Evolutionary conservation across 139 green algal genomes (phyloP).

Genomic region (Chlorella ohadii): DNA sequence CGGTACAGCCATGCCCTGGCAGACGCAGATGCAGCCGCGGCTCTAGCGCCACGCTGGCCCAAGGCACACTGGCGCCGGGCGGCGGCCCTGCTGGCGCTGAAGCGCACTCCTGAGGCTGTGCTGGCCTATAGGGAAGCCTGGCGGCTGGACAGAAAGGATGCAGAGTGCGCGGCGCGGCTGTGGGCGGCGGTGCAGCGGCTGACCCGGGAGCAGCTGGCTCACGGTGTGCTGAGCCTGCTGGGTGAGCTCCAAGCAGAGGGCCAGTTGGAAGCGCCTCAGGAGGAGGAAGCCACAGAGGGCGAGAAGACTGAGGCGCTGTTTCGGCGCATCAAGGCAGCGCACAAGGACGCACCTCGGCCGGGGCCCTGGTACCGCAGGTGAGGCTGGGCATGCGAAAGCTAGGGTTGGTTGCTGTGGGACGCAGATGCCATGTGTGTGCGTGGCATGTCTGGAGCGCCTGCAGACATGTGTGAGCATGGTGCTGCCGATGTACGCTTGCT

Average conservation of each 20-base stretch:
- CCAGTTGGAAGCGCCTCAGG: neutral
- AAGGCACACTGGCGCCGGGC: conserved; percentile 56
- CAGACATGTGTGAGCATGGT: neutral
- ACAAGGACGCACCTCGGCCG: conserved; percentile 16
- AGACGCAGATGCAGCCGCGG: conserved; percentile 41
- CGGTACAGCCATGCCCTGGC: conserved; percentile 44
- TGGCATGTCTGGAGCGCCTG: too few species aligned
- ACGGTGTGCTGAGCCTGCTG: conserved; percentile 38
- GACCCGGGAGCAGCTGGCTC: conserved; percentile 49
- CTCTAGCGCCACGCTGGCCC: conserved; percentile 37
- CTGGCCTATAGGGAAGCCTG: conserved; percentile 43
- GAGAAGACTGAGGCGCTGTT: conserved; percentile 47
- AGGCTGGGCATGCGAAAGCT: neutral
- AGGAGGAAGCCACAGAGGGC: conserved; percentile 10
- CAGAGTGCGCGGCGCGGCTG: conserved; percentile 40
- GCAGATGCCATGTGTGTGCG: neutral
- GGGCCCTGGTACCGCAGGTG: conserved; percentile 40
- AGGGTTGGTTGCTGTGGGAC: neutral
- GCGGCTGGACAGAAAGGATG: neutral
- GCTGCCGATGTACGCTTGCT: too few species aligned
- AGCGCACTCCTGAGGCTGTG: conserved; percentile 35
- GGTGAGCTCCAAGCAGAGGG: conserved; percentile 11
- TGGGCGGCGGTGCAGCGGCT: conserved; percentile 46
- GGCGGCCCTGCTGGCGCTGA: conserved; percentile 47
- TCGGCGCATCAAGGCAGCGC: conserved; percentile 19